phyloP scores from a whole-genome alignment of 108 stramenopile genomes.

The Discostella pseudostelligera region DNA sequence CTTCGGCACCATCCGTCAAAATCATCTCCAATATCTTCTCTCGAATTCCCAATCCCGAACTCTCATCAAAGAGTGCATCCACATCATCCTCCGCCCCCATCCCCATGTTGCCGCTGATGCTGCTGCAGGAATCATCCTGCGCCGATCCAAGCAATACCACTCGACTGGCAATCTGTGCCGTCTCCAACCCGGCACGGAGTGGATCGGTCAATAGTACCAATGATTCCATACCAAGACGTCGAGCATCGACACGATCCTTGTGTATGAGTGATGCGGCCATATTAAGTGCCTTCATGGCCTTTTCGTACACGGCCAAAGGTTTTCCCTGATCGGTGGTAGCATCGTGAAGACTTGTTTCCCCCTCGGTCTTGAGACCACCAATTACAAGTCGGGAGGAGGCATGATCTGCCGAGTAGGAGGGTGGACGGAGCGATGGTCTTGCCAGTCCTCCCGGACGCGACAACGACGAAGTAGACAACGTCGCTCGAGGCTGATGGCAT shows the following conservation, averaged over 20 bases:
- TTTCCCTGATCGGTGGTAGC: slow-evolving; percentile 30
- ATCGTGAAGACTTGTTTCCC: slow-evolving; percentile 43
- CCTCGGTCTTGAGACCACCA: slow-evolving; percentile 46
- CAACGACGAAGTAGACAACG: slow-evolving; percentile 7
- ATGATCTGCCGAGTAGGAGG: slow-evolving; percentile 42
- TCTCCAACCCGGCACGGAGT: slow-evolving; percentile 64
- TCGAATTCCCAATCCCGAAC: slow-evolving; percentile 77
- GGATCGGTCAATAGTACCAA: slow-evolving; percentile 82
- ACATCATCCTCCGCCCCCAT: slow-evolving; percentile 55
- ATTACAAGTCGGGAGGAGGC: slow-evolving; percentile 15
- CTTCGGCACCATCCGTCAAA: slow-evolving; percentile 64
- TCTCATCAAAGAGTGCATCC: slow-evolving; percentile 63
- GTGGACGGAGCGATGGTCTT: slow-evolving; percentile 22
- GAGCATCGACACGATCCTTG: slow-evolving; percentile 89
- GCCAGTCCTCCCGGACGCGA: neutral
- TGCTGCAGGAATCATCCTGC: slow-evolving; percentile 47
- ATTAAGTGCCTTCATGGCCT: slow-evolving; percentile 64
- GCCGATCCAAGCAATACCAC: slow-evolving; percentile 77
- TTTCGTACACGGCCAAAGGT: slow-evolving; percentile 66
- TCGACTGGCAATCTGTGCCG: slow-evolving; percentile 78
- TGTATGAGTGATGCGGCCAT: slow-evolving; percentile 82
- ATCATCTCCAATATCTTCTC: slow-evolving; percentile 76
- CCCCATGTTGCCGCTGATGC: too few relatives aligned
- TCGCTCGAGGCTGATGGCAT: slow-evolving; percentile 40
- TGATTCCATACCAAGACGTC: slow-evolving; percentile 75